Percentiles rank a stretch among this genome's conserved stretches.
phyloP scores from a whole-genome alignment of 768 basidiomycete species.

The Omphalotus guepiniiformis region DNA sequence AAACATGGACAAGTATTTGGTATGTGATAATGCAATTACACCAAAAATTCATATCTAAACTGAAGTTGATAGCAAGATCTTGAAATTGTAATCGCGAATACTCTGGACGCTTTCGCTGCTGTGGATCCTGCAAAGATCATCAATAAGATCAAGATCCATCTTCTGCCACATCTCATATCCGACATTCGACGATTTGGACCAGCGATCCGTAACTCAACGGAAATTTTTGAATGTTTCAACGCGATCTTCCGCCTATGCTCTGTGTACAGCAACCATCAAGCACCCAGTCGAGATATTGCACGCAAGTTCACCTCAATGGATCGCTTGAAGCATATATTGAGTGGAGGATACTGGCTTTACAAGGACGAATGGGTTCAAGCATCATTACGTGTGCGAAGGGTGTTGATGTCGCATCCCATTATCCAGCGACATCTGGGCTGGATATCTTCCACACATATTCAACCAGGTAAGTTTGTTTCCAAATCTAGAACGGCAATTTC shows the following conservation, averaged over 20 bases:
- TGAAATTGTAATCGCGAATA: slow-evolving; percentile 15
- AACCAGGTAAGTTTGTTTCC: background rate
- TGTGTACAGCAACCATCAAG: slow-evolving; percentile 30
- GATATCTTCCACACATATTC: background rate
- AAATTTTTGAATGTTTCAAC: slow-evolving; percentile 36
- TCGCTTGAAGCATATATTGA: slow-evolving; percentile 26
- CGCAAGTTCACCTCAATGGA: slow-evolving; percentile 20
- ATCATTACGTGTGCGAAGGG: background rate
- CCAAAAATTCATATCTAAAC: background rate
- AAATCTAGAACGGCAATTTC: too few relatives aligned
- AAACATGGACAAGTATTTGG: slow-evolving; percentile 31
- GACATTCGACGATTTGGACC: slow-evolving; percentile 32
- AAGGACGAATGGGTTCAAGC: slow-evolving; percentile 10
- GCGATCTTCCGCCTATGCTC: slow-evolving; percentile 31
- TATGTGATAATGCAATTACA: slow-evolving; percentile 8
- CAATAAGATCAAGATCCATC: slow-evolving; percentile 28
- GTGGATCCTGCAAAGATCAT: slow-evolving; percentile 23
- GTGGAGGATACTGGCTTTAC: slow-evolving; percentile 26
- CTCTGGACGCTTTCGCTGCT: slow-evolving; percentile 16
- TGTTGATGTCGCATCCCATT: background rate
- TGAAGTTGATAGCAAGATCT: slow-evolving; percentile 12
- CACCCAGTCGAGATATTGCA: slow-evolving; percentile 33
- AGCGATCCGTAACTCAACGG: slow-evolving; percentile 27
- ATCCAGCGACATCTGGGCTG: slow-evolving; percentile 17
- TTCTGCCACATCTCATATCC: slow-evolving; percentile 23